These are phyloP conservation scores for Penicillium griseofulvum DNA, from an alignment of 2,329 filamentous ascomycete genomes.

Conservation along the genomic window DNA sequence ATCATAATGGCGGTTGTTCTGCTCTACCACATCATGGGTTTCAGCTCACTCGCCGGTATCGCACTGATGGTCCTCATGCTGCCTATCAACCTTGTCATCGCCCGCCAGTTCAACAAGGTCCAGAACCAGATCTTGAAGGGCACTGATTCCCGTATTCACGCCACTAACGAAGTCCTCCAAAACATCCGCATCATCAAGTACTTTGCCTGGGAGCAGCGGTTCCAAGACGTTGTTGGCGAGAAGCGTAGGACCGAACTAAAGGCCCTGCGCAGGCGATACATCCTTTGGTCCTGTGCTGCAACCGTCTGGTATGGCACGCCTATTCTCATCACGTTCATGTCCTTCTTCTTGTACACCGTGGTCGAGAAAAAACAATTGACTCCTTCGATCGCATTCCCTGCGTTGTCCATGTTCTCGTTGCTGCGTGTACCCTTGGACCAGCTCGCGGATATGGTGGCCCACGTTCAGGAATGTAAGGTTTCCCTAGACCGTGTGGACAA, in stretches of 20 bases:
- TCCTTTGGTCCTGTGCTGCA: slow-evolving; percentile 87
- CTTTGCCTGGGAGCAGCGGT: slow-evolving; percentile 96
- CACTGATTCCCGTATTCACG: slow-evolving; percentile 92
- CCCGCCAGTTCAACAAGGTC: slow-evolving; percentile 76
- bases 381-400: slow-evolving; percentile 92
- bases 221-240: slow-evolving; percentile 80
- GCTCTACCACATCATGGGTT: slow-evolving; percentile 85
- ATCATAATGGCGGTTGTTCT: slow-evolving; percentile 75
- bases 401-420: slow-evolving; percentile 91
- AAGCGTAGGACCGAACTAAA: slow-evolving; percentile 77
- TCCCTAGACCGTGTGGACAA: slow-evolving; percentile 96
- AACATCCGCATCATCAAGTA: slow-evolving; percentile 99
- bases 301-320: slow-evolving; percentile 97
- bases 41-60: slow-evolving; percentile 91
- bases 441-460: slow-evolving; percentile 96
- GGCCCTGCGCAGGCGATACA: slow-evolving; percentile 75
- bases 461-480: slow-evolving; percentile 95
- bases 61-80: slow-evolving; percentile 84
- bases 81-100: slow-evolving; percentile 86
- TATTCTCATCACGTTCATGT: slow-evolving; percentile 92
- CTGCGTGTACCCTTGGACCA: slow-evolving; percentile 92
- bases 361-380: slow-evolving; percentile 86
- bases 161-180: slow-evolving; percentile 93
- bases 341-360: slow-evolving; percentile 88
- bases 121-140: slow-evolving; percentile 90